Percentiles rank a stretch among this genome's conserved stretches.
Conservation (phyloP, 1,284 basidiomycete genomes). For the Rhodotorula sp. region DNA sequence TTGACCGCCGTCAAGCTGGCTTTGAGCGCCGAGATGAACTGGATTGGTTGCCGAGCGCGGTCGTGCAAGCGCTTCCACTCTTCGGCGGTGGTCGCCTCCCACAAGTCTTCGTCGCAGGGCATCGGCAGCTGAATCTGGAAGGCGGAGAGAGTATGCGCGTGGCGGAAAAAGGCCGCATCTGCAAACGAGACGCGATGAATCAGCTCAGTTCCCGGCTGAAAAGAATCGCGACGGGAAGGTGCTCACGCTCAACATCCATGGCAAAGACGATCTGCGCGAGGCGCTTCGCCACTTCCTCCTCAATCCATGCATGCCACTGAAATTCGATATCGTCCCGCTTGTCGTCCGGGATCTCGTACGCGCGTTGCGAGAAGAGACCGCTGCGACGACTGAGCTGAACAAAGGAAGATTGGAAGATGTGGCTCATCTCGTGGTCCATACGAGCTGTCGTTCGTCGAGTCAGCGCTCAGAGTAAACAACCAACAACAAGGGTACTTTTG, state of each 20-base stretch:
- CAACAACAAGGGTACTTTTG: no score
- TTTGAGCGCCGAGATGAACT: conserved; percentile 44
- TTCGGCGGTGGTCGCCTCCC: conserved; percentile 39
- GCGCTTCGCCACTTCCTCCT: conserved; percentile 42
- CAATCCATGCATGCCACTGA: conserved; percentile 42
- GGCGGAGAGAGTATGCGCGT: conserved; percentile 44
- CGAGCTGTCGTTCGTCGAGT: conserved; percentile 6
- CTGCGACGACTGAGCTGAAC: conserved; percentile 33
- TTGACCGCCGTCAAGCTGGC: conserved; percentile 37
- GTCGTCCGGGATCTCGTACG: conserved; percentile 18
- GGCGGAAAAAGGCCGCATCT: conserved; percentile 44
- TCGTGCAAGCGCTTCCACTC: conserved; percentile 40
- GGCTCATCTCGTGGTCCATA: conserved; percentile 41
- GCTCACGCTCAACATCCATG: conserved; percentile 43
- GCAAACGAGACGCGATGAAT: neutral
- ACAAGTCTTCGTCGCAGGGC: conserved; percentile 43
- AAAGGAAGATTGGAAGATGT: conserved; percentile 41
- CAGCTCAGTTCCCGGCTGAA: neutral
- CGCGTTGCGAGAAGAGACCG: conserved; percentile 37
- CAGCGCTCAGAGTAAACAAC: neutral
- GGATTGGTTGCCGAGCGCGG: conserved; percentile 32
- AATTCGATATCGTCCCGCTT: conserved; percentile 34
- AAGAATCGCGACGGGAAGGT: neutral
- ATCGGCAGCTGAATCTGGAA: conserved; percentile 44
- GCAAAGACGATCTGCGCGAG: conserved; percentile 41